phyloP scores from a whole-genome alignment of 805 yeast genomes.

The Candida cerambycidarum region DNA sequence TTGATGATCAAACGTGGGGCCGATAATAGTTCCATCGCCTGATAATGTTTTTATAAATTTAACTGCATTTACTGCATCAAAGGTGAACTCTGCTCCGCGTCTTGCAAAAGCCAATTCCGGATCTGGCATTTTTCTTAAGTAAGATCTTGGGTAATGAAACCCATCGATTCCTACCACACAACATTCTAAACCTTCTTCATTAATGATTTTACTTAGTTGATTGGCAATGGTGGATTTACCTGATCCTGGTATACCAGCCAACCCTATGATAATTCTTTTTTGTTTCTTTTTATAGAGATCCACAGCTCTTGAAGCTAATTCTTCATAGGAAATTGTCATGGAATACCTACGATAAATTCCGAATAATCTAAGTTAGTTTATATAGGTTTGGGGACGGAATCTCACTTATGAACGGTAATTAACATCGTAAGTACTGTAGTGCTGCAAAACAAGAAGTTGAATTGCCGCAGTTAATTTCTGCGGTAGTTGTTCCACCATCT shows the following conservation, averaged over 20 bases:
- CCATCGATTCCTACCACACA: slow-evolving; percentile 42
- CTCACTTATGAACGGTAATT: too few relatives aligned
- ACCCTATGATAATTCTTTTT: slow-evolving; percentile 52
- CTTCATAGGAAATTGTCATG: slow-evolving; percentile 3
- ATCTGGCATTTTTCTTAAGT: slow-evolving; percentile 46
- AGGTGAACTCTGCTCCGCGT: slow-evolving; percentile 87
- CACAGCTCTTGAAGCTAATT: slow-evolving; percentile 6
- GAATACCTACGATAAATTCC: not conserved
- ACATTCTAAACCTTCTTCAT: slow-evolving; percentile 16
- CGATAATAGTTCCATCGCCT: slow-evolving; percentile 33
- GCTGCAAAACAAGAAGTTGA: too few relatives aligned
- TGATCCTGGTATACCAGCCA: slow-evolving; percentile 83
- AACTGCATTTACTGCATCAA: slow-evolving; percentile 53
- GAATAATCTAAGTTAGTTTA: too few relatives aligned
- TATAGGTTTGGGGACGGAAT: too few relatives aligned
- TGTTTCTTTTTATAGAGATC: not conserved
- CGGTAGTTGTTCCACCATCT: too few relatives aligned
- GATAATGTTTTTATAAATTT: slow-evolving; percentile 21
- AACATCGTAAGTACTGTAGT: too few relatives aligned
- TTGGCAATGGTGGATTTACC: slow-evolving; percentile 75
- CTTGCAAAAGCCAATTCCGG: slow-evolving; percentile 56
- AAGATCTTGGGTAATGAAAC: slow-evolving; percentile 32
- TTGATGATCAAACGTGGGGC: slow-evolving; percentile 78
- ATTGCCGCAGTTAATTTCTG: too few relatives aligned
- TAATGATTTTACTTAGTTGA: slow-evolving; percentile 35